These are phyloP conservation scores for Arachnomyces sp. DNA, from an alignment of 2,329 filamentous ascomycete genomes.

Conservation along the genomic window DNA sequence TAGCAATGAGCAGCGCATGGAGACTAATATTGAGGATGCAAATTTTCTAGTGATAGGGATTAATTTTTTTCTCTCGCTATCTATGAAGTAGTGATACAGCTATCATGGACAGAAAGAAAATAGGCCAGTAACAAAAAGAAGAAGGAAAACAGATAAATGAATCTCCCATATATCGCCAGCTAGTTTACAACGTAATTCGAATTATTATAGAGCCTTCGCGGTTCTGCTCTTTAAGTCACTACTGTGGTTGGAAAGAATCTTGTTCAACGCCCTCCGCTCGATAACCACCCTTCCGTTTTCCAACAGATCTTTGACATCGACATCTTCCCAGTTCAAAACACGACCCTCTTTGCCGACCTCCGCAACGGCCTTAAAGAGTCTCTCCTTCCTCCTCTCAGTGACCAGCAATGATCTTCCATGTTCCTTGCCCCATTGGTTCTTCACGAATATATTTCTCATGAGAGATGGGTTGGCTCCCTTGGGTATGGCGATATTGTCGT, in stretches of 20 bases:
- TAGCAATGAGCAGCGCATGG: too few relatives aligned
- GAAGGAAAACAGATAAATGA: neutral
- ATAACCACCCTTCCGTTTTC: constrained; percentile 79
- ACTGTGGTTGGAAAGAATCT: constrained; percentile 62
- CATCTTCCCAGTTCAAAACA: constrained; percentile 63
- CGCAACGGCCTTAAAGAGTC: constrained; percentile 61
- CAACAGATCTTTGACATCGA: constrained; percentile 92
- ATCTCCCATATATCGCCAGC: neutral
- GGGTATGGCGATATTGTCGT: constrained; percentile 65
- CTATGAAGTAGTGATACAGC: too few relatives aligned
- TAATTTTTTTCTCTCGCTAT: too few relatives aligned
- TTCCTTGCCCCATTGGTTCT: constrained; percentile 61
- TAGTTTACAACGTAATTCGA: constrained; percentile 9
- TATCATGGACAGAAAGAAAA: neutral
- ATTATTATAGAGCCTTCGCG: constrained; percentile 28
- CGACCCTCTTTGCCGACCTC: constrained; percentile 59
- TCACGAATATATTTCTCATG: constrained; percentile 59
- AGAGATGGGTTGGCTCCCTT: constrained; percentile 47
- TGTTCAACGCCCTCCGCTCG: constrained; percentile 70
- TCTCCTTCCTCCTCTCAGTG: constrained; percentile 53
- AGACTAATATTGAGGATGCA: too few relatives aligned
- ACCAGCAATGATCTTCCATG: constrained; percentile 69
- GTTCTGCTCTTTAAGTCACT: constrained; percentile 30
- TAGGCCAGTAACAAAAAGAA: neutral
- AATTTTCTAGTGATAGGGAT: too few relatives aligned